These are phyloP conservation scores for Erysimum pusillum DNA, from an alignment of 441 rosid species.

Conservation along the genomic window DNA sequence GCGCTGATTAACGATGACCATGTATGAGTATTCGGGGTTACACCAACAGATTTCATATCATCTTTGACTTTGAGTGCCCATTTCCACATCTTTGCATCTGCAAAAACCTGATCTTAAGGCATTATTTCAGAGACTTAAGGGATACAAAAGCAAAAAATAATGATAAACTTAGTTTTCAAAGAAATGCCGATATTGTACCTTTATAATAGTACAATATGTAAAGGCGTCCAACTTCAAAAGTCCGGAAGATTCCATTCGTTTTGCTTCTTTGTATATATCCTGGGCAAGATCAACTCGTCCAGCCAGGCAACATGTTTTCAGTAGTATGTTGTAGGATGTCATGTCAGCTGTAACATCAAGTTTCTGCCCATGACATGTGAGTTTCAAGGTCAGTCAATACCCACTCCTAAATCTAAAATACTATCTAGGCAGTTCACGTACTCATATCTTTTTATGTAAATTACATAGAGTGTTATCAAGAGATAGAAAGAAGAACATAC, in stretches of 20 bases:
- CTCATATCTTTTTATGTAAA: neutral
- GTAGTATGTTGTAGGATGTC: constrained; percentile 88
- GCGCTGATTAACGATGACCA: constrained; percentile 98
- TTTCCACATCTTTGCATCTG: constrained; percentile 93
- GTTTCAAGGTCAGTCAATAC: constrained; percentile 29
- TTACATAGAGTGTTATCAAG: constrained; percentile 8
- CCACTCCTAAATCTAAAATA: constrained; percentile 1
- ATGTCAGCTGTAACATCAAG: constrained; percentile 71
- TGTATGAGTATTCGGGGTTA: constrained; percentile 75
- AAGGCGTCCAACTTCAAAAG: constrained; percentile 77
- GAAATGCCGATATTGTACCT: constrained; percentile 55
- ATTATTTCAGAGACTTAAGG: constrained; percentile 20
- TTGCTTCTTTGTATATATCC: constrained; percentile 79
- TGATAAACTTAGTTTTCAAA: constrained; percentile 9
- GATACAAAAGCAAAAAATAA: constrained; percentile 9
- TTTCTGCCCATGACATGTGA: constrained; percentile 59
- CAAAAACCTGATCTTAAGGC: constrained; percentile 67
- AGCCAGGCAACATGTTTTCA: constrained; percentile 92
- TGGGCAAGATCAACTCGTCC: constrained; percentile 89
- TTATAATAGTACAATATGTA: constrained; percentile 92
- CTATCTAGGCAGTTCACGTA: constrained; percentile 23
- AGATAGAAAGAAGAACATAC: constrained; percentile 55
- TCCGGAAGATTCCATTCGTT: constrained; percentile 73
- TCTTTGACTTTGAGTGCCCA: constrained; percentile 88
- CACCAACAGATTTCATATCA: constrained; percentile 82